Evolutionary conservation across 371 early-diverging fungal species (phyloP), one percentile per base, ranked within the genome.

Genomic region (Apophysomyces ossiformis): DNA sequence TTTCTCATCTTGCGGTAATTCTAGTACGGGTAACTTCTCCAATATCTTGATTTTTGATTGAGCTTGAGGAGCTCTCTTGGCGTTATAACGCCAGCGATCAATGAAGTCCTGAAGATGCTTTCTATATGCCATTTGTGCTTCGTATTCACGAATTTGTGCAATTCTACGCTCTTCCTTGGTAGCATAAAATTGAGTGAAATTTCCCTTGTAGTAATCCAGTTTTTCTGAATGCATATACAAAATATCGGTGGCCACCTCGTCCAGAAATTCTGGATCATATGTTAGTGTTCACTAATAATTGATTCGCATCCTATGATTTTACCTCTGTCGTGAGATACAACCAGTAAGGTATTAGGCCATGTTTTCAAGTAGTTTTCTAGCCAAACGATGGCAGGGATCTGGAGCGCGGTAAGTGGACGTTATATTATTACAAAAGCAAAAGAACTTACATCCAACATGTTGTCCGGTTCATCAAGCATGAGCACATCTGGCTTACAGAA

Each of bases 381-480:
- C 97, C 97, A 99, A 41, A 94, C 94, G 68, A 99, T 96, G 44
- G 99, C 96, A 44, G 96, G 94, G 47, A 92, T 92, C 75, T 75
- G 68, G 7, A 45, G 46, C 12, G 47, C 1, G 32, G 11, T 4
- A 12, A 59, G 18, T 57, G 54, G 21, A 12, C 41, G 16, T 15
- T 37, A 16, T 21, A 21, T 5, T 13, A 5, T 4, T 6, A 45
- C 54, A 2, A 50, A 8, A 7, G n/a, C 6, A 4, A 5, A 4
- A 21, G 12, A 2, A 59, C 72, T 64, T 74, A 70, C 77, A 87
- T 93, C 93, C 88, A 90, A 93, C 94, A 90, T 96, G 87, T 99
- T 99, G 65, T 98, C 98, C 68, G 99, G 98, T 92, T 99, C 99
- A 81, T 99, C 99, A 68, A 99, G 93, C 71, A 99, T 91, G 54